These are phyloP conservation scores for Paraglomus brasilianum DNA, from an alignment of 192 early-diverging fungal genomes.

Conservation along the genomic window DNA sequence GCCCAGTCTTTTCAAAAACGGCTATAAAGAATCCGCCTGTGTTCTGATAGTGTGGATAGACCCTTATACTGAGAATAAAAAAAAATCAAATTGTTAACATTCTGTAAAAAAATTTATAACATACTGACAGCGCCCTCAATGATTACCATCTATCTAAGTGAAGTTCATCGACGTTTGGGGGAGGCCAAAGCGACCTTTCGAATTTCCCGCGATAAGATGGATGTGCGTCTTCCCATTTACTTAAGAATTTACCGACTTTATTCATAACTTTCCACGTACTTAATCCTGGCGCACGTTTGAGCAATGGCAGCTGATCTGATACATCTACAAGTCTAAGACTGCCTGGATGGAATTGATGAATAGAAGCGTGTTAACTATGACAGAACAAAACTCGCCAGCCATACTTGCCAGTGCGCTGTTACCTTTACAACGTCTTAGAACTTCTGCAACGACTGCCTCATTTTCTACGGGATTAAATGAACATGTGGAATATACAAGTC, in stretches of 20 bases:
- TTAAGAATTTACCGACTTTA: slow-evolving; percentile 61
- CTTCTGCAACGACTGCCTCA: slow-evolving; percentile 91
- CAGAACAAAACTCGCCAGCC: too few relatives aligned
- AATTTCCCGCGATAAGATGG: slow-evolving; percentile 46
- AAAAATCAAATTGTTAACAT: not conserved
- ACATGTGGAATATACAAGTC: slow-evolving; percentile 98
- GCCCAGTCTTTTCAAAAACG: slow-evolving; percentile 85
- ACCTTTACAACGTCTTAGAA: slow-evolving; percentile 62
- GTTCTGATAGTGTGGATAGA: slow-evolving; percentile 93
- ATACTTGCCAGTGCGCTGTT: not conserved
- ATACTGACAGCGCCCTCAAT: slow-evolving; percentile 36
- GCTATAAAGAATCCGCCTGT: slow-evolving; percentile 99
- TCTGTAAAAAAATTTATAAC: slow-evolving; percentile 14
- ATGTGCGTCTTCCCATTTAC: slow-evolving; percentile 49
- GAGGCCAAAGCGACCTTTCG: slow-evolving; percentile 60
- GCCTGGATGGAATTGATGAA: slow-evolving; percentile 43
- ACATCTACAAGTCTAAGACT: slow-evolving; percentile 87
- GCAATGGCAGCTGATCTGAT: slow-evolving; percentile 68
- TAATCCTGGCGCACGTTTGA: slow-evolving; percentile 82
- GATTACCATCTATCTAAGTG: slow-evolving; percentile 66
- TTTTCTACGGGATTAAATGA: slow-evolving; percentile 98
- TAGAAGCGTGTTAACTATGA: too few relatives aligned
- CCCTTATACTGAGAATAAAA: slow-evolving; percentile 62
- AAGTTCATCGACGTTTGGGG: slow-evolving; percentile 55
- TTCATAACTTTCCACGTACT: slow-evolving; percentile 86